These are phyloP conservation scores for Paspalum vaginatum DNA, from an alignment of 176 grass and related monocot genomes.

Conservation along the genomic window DNA sequence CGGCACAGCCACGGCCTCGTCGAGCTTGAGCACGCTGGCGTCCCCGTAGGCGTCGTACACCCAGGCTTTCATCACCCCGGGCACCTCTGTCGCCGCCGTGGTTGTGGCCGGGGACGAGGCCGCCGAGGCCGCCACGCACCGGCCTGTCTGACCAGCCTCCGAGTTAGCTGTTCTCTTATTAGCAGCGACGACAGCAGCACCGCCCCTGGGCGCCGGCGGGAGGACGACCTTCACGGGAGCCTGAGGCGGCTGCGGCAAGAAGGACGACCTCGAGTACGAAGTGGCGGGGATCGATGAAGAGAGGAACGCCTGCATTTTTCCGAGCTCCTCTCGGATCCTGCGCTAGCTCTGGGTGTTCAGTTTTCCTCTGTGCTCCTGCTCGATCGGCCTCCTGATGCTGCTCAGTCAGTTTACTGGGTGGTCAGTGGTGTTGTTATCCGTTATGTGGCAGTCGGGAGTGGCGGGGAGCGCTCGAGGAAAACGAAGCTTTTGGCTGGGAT, in stretches of 20 bases:
- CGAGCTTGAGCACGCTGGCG: constrained; percentile 56
- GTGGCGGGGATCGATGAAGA: constrained; percentile 44
- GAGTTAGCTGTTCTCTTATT: constrained; percentile 1
- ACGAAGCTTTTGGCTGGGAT: background rate
- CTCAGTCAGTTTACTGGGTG: background rate
- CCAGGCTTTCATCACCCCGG: constrained; percentile 77
- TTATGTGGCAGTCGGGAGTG: constrained; percentile 21
- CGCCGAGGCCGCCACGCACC: constrained; percentile 27
- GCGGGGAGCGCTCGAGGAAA: constrained; percentile 23
- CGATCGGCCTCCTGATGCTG: background rate
- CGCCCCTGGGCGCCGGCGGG: background rate
- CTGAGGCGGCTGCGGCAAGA: background rate
- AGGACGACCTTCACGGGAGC: background rate
- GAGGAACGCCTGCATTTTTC: constrained; percentile 47
- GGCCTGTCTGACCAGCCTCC: background rate
- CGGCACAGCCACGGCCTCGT: constrained; percentile 61
- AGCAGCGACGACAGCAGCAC: background rate
- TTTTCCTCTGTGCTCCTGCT: too few species aligned
- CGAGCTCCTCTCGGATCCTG: background rate
- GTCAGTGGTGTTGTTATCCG: constrained; percentile 20
- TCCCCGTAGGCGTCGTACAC: constrained; percentile 84
- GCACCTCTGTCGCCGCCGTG: constrained; percentile 30
- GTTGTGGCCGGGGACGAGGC: constrained; percentile 10
- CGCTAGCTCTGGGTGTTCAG: too few species aligned
- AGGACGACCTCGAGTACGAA: constrained; percentile 34